A percentile compares a stretch with the other conserved stretches of the same genome.
These are phyloP conservation scores for Chaetomium globosum DNA, from an alignment of 2,329 filamentous ascomycete species.

Conservation along the genomic window DNA sequence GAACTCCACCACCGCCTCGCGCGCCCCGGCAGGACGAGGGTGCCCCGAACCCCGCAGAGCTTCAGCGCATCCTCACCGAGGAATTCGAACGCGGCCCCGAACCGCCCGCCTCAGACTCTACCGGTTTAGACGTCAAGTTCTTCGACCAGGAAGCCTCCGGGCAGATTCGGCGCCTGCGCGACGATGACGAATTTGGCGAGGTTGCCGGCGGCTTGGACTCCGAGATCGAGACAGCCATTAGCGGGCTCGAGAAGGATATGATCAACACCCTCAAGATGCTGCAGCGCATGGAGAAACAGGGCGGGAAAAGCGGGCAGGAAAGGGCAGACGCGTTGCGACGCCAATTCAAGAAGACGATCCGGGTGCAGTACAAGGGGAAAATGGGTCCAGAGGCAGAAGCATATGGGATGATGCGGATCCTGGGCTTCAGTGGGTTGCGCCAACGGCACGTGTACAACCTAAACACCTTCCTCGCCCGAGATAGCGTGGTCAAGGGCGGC, in stretches of 20 bases:
- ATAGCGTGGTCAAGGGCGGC: conserved; percentile 45
- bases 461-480: conserved; percentile 39
- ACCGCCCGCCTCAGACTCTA: not conserved
- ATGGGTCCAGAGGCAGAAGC: conserved; percentile 38
- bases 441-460: conserved; percentile 37
- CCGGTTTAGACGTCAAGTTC: conserved; percentile 33
- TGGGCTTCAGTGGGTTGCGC: conserved; percentile 33
- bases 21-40: conserved; percentile 6
- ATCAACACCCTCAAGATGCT: conserved; percentile 37
- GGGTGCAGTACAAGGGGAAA: conserved; percentile 39
- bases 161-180: conserved; percentile 41
- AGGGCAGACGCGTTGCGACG: conserved; percentile 39
- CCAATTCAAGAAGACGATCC: conserved; percentile 44
- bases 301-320: conserved; percentile 35
- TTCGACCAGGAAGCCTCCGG: conserved; percentile 60
- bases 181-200: conserved; percentile 34
- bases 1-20: conserved; percentile 16
- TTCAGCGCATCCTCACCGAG: conserved; percentile 30
- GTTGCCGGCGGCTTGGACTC: conserved; percentile 32
- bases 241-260: conserved; percentile 43
- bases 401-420: conserved; percentile 33
- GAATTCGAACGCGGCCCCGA: conserved; percentile 27
- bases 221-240: conserved; percentile 34
- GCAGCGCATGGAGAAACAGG: conserved; percentile 37
- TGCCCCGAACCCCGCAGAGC: conserved; percentile 24